Evolutionary conservation across 2,329 filamentous ascomycete species (phyloP).

Genomic region (Nemania diffusa): DNA sequence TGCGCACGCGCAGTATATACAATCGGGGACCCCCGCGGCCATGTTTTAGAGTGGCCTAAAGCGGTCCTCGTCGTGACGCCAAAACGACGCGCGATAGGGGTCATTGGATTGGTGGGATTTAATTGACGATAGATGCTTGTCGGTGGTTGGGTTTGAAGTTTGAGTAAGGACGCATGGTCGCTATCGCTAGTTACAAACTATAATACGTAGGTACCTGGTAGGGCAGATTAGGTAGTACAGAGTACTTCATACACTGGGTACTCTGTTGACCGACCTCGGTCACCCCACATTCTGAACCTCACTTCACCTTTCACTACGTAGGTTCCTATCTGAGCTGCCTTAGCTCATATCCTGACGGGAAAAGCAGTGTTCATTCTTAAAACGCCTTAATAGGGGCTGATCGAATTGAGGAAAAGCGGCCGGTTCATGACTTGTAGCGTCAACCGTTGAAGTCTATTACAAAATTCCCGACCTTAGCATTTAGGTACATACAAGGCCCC

Average conservation of each 20-base stretch:
- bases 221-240: too few species aligned
- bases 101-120: background rate
- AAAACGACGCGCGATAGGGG: background rate
- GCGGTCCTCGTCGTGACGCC: slow-evolving; percentile 12
- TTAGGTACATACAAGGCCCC: background rate
- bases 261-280: slow-evolving; percentile 15
- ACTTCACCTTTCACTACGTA: background rate
- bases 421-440: background rate
- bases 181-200: background rate
- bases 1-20: slow-evolving; percentile 5
- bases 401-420: background rate
- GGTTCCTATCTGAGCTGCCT: background rate
- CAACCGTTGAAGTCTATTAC: background rate
- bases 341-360: background rate
- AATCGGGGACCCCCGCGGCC: slow-evolving; percentile 8
- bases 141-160: background rate
- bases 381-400: background rate
- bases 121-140: background rate
- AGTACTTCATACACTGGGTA: too few species aligned
- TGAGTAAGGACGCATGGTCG: background rate
- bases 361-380: background rate
- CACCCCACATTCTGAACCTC: slow-evolving; percentile 16
- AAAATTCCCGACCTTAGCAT: background rate
- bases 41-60: slow-evolving; percentile 7
- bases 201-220: background rate